phyloP scores from a whole-genome alignment of 805 yeast species.

The Lipomyces mesembrius region DNA sequence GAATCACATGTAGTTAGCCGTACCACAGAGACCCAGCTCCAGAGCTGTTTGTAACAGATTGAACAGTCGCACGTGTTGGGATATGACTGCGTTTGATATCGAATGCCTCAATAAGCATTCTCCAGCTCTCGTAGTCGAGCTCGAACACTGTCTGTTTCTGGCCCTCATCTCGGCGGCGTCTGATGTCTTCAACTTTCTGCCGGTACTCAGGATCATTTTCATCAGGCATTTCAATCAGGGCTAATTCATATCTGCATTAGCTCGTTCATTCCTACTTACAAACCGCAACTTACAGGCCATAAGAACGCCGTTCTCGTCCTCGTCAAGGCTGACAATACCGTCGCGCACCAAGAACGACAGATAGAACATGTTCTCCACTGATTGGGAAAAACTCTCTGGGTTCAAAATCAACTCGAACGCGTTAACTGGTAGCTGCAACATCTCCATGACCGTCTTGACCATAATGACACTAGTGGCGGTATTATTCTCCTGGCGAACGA shows the following conservation, averaged over 20 bases:
- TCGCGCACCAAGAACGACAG: conserved; percentile 80
- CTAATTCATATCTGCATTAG: conserved; percentile 10
- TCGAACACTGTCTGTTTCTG: conserved; percentile 73
- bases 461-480: conserved; percentile 25
- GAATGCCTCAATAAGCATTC: conserved; percentile 56
- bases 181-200: conserved; percentile 1
- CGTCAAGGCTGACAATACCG: conserved; percentile 62
- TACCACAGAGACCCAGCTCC: conserved; percentile 23
- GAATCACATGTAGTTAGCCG: conserved; percentile 13
- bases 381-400: conserved; percentile 74
- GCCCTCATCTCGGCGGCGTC: conserved; percentile 30
- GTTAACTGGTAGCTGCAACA: conserved; percentile 50
- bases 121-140: conserved; percentile 71
- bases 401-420: conserved; percentile 71
- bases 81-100: conserved; percentile 61
- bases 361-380: conserved; percentile 83
- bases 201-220: conserved; percentile 12
- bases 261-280: background rate
- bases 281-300: conserved; percentile 22
- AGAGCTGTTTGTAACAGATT: conserved; percentile 3
- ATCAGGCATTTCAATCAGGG: conserved; percentile 12
- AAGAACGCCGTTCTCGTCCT: conserved; percentile 47
- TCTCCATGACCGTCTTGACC: conserved; percentile 20
- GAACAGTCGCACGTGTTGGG: conserved; percentile 47
- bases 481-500: conserved; percentile 23